Evolutionary conservation across 495 filamentous ascomycete species (phyloP).

Genomic region (Saxispiralis lemnorum): DNA sequence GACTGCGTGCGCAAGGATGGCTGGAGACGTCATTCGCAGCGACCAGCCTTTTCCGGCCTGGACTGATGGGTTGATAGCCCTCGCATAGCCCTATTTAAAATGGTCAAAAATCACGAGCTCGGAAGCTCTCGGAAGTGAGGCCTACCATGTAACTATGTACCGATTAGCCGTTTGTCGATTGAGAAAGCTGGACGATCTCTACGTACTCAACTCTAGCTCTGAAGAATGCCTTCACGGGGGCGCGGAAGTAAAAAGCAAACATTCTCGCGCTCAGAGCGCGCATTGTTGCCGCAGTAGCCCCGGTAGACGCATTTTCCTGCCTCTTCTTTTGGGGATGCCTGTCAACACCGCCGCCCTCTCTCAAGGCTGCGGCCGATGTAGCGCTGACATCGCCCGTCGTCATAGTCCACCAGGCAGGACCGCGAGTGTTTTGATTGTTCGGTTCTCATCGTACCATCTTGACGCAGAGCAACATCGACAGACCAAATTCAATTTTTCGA

Average conservation of each 20-base stretch:
- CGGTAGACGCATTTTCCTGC: conserved; percentile 54
- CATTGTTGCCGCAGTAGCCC: conserved; percentile 56
- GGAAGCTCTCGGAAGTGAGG: no score
- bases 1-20: conserved; percentile 62
- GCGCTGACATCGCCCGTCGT: conserved; percentile 1
- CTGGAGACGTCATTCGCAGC: conserved; percentile 56
- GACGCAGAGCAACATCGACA: no score
- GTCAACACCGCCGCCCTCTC: conserved; percentile 6
- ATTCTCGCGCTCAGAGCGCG: conserved; percentile 63
- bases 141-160: conserved; percentile 40
- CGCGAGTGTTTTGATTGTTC: no score
- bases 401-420: conserved; percentile 3
- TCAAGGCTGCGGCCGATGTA: conserved; percentile 1
- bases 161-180: neutral
- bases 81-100: conserved; percentile 37
- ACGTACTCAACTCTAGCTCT: conserved; percentile 70
- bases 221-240: conserved; percentile 80
- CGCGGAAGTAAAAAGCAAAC: conserved; percentile 76
- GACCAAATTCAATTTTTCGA: no score
- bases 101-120: no score
- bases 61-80: conserved; percentile 47
- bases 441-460: no score
- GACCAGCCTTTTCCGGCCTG: conserved; percentile 42
- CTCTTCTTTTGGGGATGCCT: conserved; percentile 7
- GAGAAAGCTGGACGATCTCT: conserved; percentile 2